Percentiles rank a stretch among this genome's conserved stretches.
Conservation (phyloP, 352 stramenopile genomes). For the Phytophthora colocasiae region DNA sequence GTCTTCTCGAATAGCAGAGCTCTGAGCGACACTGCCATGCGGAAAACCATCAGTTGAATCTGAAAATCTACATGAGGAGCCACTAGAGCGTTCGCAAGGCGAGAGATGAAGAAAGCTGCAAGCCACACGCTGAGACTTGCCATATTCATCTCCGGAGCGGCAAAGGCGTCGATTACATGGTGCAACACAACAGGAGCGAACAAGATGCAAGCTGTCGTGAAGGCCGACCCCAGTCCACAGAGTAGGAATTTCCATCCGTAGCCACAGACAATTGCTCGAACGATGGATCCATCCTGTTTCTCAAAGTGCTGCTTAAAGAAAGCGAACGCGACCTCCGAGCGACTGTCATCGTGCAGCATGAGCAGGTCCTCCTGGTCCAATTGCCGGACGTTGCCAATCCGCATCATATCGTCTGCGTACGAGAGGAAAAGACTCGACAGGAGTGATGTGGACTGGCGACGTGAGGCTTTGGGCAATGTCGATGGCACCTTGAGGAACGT, state of each 20-base stretch:
- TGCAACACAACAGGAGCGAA: constrained; percentile 56
- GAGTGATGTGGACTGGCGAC: constrained; percentile 17
- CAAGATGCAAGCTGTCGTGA: constrained; percentile 40
- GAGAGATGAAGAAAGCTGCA: constrained; percentile 51
- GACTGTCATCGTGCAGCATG: constrained; percentile 42
- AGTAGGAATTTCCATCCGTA: constrained; percentile 41
- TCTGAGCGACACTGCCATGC: constrained; percentile 46
- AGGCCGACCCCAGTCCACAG: constrained; percentile 37
- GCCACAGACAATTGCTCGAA: constrained; percentile 24
- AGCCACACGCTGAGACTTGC: constrained; percentile 39
- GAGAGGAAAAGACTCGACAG: constrained; percentile 49
- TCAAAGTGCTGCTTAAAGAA: constrained; percentile 35
- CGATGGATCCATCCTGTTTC: constrained; percentile 33
- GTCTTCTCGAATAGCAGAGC: constrained; percentile 54
- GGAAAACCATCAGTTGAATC: constrained; percentile 42
- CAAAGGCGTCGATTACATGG: constrained; percentile 42
- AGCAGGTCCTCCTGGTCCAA: constrained; percentile 54
- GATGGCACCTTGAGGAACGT: too few species aligned
- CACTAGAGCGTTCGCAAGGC: constrained; percentile 40
- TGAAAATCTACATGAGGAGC: constrained; percentile 33
- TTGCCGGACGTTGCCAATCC: constrained; percentile 48
- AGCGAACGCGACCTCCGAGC: constrained; percentile 28
- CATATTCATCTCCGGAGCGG: constrained; percentile 34
- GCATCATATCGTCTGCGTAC: constrained; percentile 53
- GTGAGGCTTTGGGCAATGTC: too few species aligned